Conservation (phyloP, 345 rosid genomes). For the Psidium guajava region DNA sequence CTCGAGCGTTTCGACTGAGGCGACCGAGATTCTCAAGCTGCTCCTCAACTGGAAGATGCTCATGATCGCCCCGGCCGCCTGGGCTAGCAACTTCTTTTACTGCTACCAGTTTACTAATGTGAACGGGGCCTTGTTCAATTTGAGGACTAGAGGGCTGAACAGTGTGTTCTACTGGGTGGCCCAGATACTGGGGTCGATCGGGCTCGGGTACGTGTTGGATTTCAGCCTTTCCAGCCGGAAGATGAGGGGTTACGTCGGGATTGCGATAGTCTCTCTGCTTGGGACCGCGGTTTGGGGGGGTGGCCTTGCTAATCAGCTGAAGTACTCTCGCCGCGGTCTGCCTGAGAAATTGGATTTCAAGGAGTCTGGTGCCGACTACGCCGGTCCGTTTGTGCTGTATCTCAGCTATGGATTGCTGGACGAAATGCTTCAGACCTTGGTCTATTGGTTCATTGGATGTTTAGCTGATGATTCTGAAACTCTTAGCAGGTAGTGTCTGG, state of each 20-base stretch:
- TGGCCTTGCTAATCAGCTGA: slow-evolving; percentile 60
- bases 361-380: slow-evolving; percentile 42
- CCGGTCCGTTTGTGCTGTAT: slow-evolving; percentile 63
- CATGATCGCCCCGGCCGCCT: slow-evolving; percentile 62
- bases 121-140: slow-evolving; percentile 44
- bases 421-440: slow-evolving; percentile 80
- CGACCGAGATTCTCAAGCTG: slow-evolving; percentile 28
- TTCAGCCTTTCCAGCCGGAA: slow-evolving; percentile 62
- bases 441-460: slow-evolving; percentile 86
- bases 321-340: slow-evolving; percentile 20
- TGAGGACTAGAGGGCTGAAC: slow-evolving; percentile 77
- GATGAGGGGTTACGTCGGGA: slow-evolving; percentile 61
- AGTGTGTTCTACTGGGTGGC: slow-evolving; percentile 87
- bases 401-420: slow-evolving; percentile 73
- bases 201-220: slow-evolving; percentile 61
- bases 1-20: slow-evolving; percentile 24
- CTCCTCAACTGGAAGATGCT: slow-evolving; percentile 65
- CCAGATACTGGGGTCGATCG: slow-evolving; percentile 61
- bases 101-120: slow-evolving; percentile 76
- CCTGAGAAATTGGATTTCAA: slow-evolving; percentile 56
- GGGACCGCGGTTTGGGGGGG: slow-evolving; percentile 77
- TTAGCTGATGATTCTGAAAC: slow-evolving; percentile 76
- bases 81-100: slow-evolving; percentile 85
- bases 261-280: slow-evolving; percentile 36
- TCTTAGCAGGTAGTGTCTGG: slow-evolving; percentile 25